Percentiles rank a stretch among this genome's conserved stretches.
These are phyloP conservation scores for Dioszegia aurantiaca DNA, from an alignment of 768 basidiomycete species.

Conservation along the genomic window DNA sequence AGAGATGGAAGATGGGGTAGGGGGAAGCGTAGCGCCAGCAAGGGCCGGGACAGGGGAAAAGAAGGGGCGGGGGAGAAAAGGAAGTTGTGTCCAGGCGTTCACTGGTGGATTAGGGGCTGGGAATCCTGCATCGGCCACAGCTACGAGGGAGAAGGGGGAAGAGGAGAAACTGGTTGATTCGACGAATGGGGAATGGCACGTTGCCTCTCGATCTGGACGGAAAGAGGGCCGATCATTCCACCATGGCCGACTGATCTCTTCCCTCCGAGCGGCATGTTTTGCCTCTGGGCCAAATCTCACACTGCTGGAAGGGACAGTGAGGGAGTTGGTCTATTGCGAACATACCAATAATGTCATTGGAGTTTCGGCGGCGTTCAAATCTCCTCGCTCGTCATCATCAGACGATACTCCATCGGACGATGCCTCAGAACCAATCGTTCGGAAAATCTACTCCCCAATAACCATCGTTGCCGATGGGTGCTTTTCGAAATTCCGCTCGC, in stretches of 20 bases:
- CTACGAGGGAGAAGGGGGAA: not conserved
- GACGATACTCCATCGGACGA: not conserved
- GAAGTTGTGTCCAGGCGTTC: constrained; percentile 13
- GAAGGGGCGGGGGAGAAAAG: constrained; percentile 14
- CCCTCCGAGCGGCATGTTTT: constrained; percentile 70
- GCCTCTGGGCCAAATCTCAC: constrained; percentile 35
- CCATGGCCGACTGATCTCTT: constrained; percentile 85
- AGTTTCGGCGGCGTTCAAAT: constrained; percentile 42
- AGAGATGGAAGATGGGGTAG: constrained; percentile 24
- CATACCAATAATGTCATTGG: constrained; percentile 59
- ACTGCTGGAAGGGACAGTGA: constrained; percentile 49
- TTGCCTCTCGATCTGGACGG: constrained; percentile 29
- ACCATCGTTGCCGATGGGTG: constrained; percentile 91
- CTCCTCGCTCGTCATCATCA: not conserved
- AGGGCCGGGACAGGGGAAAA: constrained; percentile 6
- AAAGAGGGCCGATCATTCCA: constrained; percentile 82
- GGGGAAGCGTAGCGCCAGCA: constrained; percentile 4
- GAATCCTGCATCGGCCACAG: too few relatives aligned
- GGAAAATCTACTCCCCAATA: constrained; percentile 68
- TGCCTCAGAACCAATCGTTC: constrained; percentile 29
- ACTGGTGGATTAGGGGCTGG: constrained; percentile 13
- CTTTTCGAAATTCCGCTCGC: constrained; percentile 79
- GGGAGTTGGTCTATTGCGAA: constrained; percentile 56
- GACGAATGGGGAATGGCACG: constrained; percentile 28
- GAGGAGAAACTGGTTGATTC: constrained; percentile 2